Percentiles rank a stretch among this genome's conserved stretches.
These are phyloP conservation scores for Cryptococcus wingfieldii DNA, from an alignment of 1,284 basidiomycete genomes.

Conservation along the genomic window DNA sequence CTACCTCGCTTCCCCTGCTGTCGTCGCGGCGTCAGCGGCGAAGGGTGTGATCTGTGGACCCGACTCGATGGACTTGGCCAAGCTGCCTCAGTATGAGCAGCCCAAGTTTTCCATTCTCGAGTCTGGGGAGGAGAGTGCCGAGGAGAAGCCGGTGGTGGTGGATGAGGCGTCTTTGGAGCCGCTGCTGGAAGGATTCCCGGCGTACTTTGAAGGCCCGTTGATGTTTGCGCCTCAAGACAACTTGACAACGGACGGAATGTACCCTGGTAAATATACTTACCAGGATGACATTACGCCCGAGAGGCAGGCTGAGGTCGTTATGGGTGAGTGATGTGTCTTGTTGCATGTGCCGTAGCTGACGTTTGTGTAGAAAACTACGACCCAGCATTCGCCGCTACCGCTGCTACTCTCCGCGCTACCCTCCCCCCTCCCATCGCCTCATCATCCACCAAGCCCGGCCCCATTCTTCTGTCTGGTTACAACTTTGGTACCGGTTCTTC, in stretches of 20 bases:
- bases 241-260: conserved; percentile 96
- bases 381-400: conserved; percentile 71
- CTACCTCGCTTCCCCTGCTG: conserved; percentile 92
- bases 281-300: conserved; percentile 97
- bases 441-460: conserved; percentile 52
- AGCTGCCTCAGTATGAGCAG: conserved; percentile 54
- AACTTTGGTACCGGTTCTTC: conserved; percentile 99
- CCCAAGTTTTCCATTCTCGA: conserved; percentile 50
- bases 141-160: conserved; percentile 19
- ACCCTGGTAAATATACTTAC: conserved; percentile 99
- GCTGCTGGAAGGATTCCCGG: conserved; percentile 75
- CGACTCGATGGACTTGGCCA: conserved; percentile 59
- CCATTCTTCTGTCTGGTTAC: conserved; percentile 85
- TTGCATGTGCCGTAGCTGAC: neutral
- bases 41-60: conserved; percentile 89
- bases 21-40: conserved; percentile 91
- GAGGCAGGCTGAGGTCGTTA: conserved; percentile 89
- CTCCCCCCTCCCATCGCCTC: conserved; percentile 21
- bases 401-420: conserved; percentile 57
- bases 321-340: conserved; percentile 41
- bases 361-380: conserved; percentile 81
- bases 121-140: conserved; percentile 6
- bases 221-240: conserved; percentile 96
- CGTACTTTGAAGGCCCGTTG: conserved; percentile 73
- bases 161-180: conserved; percentile 59